Evolutionary conservation across 768 basidiomycete genomes (phyloP).

Genomic region (Agrocybe pediades): DNA sequence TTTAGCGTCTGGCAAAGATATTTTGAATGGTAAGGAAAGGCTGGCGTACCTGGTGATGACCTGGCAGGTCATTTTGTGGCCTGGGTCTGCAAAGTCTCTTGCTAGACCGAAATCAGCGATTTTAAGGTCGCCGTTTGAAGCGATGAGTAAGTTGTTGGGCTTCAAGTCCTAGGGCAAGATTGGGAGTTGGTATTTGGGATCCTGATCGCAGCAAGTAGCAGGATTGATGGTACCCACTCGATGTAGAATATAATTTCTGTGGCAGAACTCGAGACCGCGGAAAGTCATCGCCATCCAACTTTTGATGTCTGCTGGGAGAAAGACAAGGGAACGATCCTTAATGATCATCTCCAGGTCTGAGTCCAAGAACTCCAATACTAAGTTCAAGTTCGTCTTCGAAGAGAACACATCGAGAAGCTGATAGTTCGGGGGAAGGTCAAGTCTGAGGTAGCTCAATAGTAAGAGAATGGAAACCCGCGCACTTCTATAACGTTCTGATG

Average conservation of each 20-base stretch:
- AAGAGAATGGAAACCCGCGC: slow-evolving; percentile 18
- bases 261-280: slow-evolving; percentile 97
- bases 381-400: slow-evolving; percentile 93
- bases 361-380: slow-evolving; percentile 95
- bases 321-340: slow-evolving; percentile 89
- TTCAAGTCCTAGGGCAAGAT: slow-evolving; percentile 78
- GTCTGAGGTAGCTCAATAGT: neutral
- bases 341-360: slow-evolving; percentile 97
- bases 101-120: slow-evolving; percentile 99
- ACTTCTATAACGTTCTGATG: slow-evolving; percentile 97
- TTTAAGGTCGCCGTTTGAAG: slow-evolving; percentile 89
- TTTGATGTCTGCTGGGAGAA: slow-evolving; percentile 95
- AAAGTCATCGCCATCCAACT: slow-evolving; percentile 99
- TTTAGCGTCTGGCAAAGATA: neutral
- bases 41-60: slow-evolving; percentile 94
- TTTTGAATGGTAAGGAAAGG: neutral
- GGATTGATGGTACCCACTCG: slow-evolving; percentile 57
- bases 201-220: neutral
- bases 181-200: neutral
- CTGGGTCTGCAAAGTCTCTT: slow-evolving; percentile 93
- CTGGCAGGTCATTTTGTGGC: slow-evolving; percentile 96
- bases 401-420: slow-evolving; percentile 97
- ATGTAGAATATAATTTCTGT: slow-evolving; percentile 91
- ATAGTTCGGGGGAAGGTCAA: neutral
- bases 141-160: slow-evolving; percentile 96